A percentile compares a stretch with the other conserved stretches of the same genome.
These are phyloP conservation scores for Gossypium lobatum DNA, from an alignment of 441 rosid species.

Conservation along the genomic window DNA sequence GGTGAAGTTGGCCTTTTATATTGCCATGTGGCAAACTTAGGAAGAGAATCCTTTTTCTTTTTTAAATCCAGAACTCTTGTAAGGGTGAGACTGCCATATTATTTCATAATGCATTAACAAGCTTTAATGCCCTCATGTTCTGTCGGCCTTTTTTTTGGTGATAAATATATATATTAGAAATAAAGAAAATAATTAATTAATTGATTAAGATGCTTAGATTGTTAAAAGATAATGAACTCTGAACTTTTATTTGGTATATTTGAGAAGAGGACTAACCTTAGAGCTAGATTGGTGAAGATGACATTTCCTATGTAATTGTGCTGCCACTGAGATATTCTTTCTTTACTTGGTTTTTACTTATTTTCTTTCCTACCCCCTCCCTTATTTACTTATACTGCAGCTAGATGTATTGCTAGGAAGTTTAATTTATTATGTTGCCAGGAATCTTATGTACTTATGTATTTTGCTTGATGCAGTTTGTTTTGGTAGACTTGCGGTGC, in stretches of 20 bases:
- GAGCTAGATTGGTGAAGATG: not conserved
- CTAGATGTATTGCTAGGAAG: not conserved
- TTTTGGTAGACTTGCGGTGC: constrained; percentile 83
- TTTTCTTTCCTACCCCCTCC: not conserved
- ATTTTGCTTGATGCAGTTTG: constrained; percentile 47
- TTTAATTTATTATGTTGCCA: not conserved
- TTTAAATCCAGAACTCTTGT: not conserved
- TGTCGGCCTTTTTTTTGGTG: not conserved
- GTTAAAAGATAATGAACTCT: not conserved
- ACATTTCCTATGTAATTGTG: constrained; percentile 1
- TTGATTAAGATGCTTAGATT: not conserved
- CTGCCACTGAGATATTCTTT: not conserved
- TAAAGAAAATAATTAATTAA: not conserved
- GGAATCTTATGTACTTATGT: constrained; percentile 2
- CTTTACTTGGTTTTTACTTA: not conserved
- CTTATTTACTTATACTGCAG: not conserved
- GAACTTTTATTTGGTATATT: not conserved
- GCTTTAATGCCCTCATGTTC: not conserved
- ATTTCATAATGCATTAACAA: not conserved
- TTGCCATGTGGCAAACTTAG: not conserved
- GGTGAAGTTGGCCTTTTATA: not conserved
- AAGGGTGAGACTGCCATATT: not conserved
- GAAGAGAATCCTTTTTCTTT: not conserved
- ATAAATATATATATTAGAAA: not conserved
- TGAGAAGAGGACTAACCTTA: not conserved